A percentile compares a stretch with the other conserved stretches of the same genome.
These are phyloP conservation scores for Rubus idaeus DNA, from an alignment of 306 rosid species.

Conservation along the genomic window DNA sequence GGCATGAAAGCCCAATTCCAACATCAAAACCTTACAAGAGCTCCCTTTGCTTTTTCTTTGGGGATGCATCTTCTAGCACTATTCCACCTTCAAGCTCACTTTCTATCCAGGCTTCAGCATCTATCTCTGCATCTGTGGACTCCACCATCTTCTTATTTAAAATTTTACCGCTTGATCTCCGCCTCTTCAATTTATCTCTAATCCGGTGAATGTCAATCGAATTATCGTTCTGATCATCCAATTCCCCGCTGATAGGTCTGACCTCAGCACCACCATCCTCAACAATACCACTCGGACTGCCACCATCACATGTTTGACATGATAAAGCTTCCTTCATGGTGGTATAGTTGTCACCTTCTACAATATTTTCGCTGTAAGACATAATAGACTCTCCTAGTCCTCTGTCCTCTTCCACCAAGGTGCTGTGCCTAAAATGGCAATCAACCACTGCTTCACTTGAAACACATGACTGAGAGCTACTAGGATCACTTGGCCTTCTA, in stretches of 20 bases:
- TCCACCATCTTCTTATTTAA: constrained; percentile 20
- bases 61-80: constrained; percentile 23
- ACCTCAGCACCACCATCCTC: constrained; percentile 31
- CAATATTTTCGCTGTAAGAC: neutral
- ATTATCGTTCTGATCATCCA: constrained; percentile 17
- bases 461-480: constrained; percentile 37
- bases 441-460: constrained; percentile 26
- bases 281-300: constrained; percentile 29
- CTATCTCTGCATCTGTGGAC: constrained; percentile 25
- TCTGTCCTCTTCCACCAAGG: constrained; percentile 20
- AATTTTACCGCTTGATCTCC: constrained; percentile 22
- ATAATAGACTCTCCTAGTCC: constrained; percentile 4
- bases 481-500: constrained; percentile 27
- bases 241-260: constrained; percentile 14
- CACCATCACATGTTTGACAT: constrained; percentile 27
- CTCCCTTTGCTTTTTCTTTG: constrained; percentile 31
- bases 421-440: constrained; percentile 21
- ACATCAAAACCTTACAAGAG: constrained; percentile 8
- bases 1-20: constrained; percentile 12
- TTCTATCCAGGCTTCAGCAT: constrained; percentile 49
- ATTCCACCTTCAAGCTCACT: constrained; percentile 49
- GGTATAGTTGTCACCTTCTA: constrained; percentile 12
- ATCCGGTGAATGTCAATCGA: constrained; percentile 35
- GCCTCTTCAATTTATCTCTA: constrained; percentile 41
- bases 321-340: constrained; percentile 25